These are phyloP conservation scores for Sporothrix phasma DNA, from an alignment of 2,329 filamentous ascomycete genomes.

Conservation along the genomic window DNA sequence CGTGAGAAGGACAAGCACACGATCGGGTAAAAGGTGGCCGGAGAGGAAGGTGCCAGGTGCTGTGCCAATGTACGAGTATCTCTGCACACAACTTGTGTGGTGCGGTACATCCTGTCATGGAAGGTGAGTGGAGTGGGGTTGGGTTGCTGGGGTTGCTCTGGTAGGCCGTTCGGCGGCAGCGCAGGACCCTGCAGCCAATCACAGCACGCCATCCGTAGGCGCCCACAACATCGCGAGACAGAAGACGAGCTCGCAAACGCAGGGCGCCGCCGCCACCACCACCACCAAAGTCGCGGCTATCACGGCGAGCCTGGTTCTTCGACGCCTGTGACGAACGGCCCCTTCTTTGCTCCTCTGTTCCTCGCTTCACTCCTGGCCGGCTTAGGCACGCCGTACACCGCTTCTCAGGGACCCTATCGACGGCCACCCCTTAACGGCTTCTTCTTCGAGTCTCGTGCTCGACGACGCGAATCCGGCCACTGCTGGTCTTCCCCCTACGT, in stretches of 20 bases:
- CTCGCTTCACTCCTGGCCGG: neutral
- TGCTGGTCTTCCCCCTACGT: neutral
- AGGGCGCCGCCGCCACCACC: constrained; percentile 9
- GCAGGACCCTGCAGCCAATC: constrained; percentile 27
- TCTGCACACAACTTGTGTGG: neutral
- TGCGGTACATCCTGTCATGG: neutral
- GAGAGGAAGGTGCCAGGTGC: neutral
- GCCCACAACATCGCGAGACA: constrained; percentile 34
- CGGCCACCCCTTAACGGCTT: neutral
- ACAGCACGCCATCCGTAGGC: constrained; percentile 16
- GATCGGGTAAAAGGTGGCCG: neutral
- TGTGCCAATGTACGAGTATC: neutral
- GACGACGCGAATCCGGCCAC: neutral
- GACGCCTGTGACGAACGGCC: neutral
- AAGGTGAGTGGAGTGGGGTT: constrained; percentile 15
- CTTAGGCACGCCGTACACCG: neutral
- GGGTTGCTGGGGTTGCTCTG: constrained; percentile 28
- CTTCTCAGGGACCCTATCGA: neutral
- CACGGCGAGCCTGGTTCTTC: neutral
- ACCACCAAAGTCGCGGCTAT: constrained; percentile 6
- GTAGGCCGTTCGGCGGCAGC: constrained; percentile 24
- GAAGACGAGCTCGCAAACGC: neutral
- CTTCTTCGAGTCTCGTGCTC: neutral
- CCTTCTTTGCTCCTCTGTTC: neutral
- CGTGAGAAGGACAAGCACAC: neutral